phyloP scores from a whole-genome alignment of 2,329 filamentous ascomycete species.

The Aureobasidium melanogenum region DNA sequence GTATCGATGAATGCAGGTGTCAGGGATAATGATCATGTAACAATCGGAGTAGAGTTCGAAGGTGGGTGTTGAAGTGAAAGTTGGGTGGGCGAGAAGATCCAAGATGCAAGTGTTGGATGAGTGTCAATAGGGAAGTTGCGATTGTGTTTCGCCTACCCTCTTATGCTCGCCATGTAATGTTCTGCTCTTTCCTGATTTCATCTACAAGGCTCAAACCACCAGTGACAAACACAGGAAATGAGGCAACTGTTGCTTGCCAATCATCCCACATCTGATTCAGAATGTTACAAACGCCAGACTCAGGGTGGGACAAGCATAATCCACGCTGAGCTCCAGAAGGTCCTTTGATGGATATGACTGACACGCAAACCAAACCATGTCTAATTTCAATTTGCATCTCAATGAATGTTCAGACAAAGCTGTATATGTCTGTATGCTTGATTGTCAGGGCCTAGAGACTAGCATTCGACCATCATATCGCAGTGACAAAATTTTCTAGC shows the following conservation, averaged over 20 bases:
- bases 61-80: neutral
- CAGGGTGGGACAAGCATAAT: neutral
- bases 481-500: neutral
- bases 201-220: neutral
- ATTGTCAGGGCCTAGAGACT: neutral
- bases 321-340: neutral
- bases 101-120: neutral
- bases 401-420: neutral
- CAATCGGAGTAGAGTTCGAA: neutral
- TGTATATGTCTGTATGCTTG: neutral
- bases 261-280: neutral
- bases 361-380: neutral
- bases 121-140: neutral
- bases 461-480: neutral
- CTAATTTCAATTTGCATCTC: neutral
- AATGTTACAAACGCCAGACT: neutral
- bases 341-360: neutral
- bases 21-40: constrained; percentile 3
- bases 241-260: neutral
- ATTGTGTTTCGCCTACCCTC: neutral
- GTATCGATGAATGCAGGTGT: neutral
- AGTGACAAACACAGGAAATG: neutral
- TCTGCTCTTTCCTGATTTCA: neutral
- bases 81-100: neutral
- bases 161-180: neutral